Conservation (phyloP, 257 asterid genomes). For the Gynochthodes officinalis region DNA sequence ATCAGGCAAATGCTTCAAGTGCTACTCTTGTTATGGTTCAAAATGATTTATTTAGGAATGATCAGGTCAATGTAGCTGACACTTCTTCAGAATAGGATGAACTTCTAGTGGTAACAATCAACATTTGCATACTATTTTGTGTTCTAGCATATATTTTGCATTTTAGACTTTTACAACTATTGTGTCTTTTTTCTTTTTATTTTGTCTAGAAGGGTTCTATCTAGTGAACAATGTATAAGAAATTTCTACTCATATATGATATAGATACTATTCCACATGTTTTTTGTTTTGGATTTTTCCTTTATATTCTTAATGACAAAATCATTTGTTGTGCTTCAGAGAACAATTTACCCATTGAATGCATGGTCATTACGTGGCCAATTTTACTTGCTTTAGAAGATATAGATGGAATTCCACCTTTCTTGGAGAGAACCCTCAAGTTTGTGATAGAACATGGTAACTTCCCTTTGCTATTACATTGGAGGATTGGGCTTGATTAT, state of each 20-base stretch:
- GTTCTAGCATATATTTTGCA: background rate
- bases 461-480: constrained; percentile 22
- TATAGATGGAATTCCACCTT: constrained; percentile 92
- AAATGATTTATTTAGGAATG: constrained; percentile 72
- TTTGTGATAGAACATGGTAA: constrained; percentile 87
- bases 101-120: constrained; percentile 10
- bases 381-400: constrained; percentile 97
- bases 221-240: background rate
- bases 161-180: too few species aligned
- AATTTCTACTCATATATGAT: background rate
- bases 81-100: constrained; percentile 66
- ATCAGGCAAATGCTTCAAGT: constrained; percentile 77
- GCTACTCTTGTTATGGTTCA: constrained; percentile 70
- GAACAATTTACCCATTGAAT: background rate
- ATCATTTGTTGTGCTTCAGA: background rate
- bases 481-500: background rate
- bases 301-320: background rate
- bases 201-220: background rate
- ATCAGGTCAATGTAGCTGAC: constrained; percentile 59
- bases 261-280: background rate
- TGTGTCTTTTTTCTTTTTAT: background rate
- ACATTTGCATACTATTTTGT: background rate
- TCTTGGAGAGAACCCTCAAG: constrained; percentile 92
- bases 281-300: background rate
- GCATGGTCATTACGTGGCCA: constrained; percentile 79